Evolutionary conservation across 23 red algal genomes (phyloP).

Genomic region (Porphyridium purpureum): DNA sequence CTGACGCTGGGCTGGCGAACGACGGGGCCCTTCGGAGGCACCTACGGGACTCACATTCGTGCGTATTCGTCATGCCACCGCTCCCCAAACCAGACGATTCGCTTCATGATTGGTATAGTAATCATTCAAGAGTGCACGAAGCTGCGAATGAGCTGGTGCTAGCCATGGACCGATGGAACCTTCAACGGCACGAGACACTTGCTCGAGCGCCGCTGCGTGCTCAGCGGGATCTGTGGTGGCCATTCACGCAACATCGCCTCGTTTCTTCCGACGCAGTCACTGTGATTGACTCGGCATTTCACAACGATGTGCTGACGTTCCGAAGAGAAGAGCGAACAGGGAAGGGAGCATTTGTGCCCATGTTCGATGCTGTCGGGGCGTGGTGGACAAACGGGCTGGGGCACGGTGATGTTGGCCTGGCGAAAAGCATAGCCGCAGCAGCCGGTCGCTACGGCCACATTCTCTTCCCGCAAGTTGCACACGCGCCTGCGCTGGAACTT

Average conservation of each 20-base stretch:
- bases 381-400: conserved; percentile 97
- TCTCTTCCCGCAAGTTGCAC: conserved; percentile 59
- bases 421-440: conserved; percentile 24
- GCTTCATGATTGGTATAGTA: conserved; percentile 24
- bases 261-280: too few relatives aligned
- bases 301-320: too few relatives aligned
- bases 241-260: too few relatives aligned
- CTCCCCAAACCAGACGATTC: conserved; percentile 16
- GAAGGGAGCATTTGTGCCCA: conserved; percentile 6
- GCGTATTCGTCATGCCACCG: conserved; percentile 27
- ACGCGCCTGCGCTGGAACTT: conserved; percentile 47
- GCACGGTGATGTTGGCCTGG: conserved; percentile 34
- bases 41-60: conserved; percentile 6
- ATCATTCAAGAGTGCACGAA: too few relatives aligned
- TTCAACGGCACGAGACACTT: too few relatives aligned
- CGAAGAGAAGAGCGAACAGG: too few relatives aligned
- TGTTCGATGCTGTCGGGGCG: conserved; percentile 59
- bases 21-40: conserved; percentile 12
- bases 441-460: conserved; percentile 89
- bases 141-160: too few relatives aligned
- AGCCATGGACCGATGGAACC: too few relatives aligned
- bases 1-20: conserved; percentile 16
- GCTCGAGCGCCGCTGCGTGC: too few relatives aligned
- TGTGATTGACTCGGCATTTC: conserved; percentile 67
- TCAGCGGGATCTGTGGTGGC: too few relatives aligned